A percentile compares a stretch with the other conserved stretches of the same genome.
Evolutionary conservation across 1,284 basidiomycete species (phyloP).

Genomic region (Xerocomus cyaneibrunnescens): DNA sequence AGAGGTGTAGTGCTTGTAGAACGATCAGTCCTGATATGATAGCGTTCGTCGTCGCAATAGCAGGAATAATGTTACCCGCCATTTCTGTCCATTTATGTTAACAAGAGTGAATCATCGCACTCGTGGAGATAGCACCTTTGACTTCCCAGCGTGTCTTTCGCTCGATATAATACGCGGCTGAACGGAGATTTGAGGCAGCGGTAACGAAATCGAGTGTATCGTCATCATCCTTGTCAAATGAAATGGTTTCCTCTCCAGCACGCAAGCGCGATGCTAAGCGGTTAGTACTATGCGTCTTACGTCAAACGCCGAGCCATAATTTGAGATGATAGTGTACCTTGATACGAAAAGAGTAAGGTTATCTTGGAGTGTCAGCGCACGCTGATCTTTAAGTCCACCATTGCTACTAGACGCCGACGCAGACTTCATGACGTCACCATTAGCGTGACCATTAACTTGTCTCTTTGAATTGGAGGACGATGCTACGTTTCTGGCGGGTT

Average conservation of each 20-base stretch:
- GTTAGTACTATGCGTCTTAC: conserved; percentile 55
- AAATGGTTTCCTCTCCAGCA: conserved; percentile 73
- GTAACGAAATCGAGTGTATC: conserved; percentile 97
- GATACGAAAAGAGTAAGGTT: conserved; percentile 81
- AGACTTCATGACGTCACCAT: conserved; percentile 16
- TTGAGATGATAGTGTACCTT: conserved; percentile 49
- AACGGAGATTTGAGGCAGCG: conserved; percentile 90
- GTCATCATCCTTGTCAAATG: conserved; percentile 98
- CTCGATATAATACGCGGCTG: conserved; percentile 86
- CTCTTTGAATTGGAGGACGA: conserved; percentile 13
- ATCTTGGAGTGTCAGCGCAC: conserved; percentile 71
- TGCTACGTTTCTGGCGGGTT: conserved; percentile 8
- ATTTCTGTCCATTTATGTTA: conserved; percentile 64
- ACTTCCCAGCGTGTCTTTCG: conserved; percentile 94
- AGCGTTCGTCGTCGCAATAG: conserved; percentile 98
- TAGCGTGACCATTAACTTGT: conserved; percentile 28
- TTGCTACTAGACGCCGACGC: conserved; percentile 20
- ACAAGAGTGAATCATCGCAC: not conserved
- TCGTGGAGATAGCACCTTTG: conserved; percentile 57
- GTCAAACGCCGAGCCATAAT: conserved; percentile 1
- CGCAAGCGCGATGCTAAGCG: conserved; percentile 75
- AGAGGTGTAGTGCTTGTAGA: conserved; percentile 84
- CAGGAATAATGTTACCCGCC: conserved; percentile 99
- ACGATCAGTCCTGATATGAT: conserved; percentile 95
- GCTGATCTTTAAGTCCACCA: conserved; percentile 75